These are phyloP conservation scores for Penicillium brevicompactum DNA, from an alignment of 2,329 filamentous ascomycete genomes.

Conservation along the genomic window DNA sequence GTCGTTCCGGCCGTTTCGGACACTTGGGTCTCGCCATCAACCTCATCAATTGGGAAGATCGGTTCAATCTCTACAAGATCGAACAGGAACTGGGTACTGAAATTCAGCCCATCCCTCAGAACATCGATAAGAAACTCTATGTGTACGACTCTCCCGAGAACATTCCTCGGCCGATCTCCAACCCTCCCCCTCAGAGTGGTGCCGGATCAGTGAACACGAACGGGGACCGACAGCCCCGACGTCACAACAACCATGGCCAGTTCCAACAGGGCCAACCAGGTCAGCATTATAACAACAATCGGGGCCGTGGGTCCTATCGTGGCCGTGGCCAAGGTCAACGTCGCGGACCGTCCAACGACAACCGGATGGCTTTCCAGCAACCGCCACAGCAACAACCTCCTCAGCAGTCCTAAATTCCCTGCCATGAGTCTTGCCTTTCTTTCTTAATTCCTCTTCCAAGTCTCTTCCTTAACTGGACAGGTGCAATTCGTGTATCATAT, in stretches of 20 bases:
- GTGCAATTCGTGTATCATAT: constrained; percentile 31
- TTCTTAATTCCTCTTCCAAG: neutral
- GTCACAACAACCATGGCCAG: constrained; percentile 34
- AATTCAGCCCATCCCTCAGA: constrained; percentile 91
- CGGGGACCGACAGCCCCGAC: constrained; percentile 35
- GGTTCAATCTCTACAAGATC: constrained; percentile 98
- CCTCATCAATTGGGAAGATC: constrained; percentile 98
- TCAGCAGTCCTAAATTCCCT: constrained; percentile 30
- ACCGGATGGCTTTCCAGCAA: constrained; percentile 30
- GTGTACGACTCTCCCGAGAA: constrained; percentile 96
- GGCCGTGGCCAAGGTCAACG: constrained; percentile 48
- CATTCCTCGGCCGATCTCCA: constrained; percentile 80
- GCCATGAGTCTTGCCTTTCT: neutral
- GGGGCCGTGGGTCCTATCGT: constrained; percentile 46
- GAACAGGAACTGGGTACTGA: constrained; percentile 96
- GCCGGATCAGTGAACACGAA: constrained; percentile 23
- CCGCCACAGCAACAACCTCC: constrained; percentile 30
- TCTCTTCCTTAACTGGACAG: neutral
- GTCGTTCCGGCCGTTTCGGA: constrained; percentile 94
- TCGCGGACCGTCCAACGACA: constrained; percentile 38
- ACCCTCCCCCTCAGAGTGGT: constrained; percentile 43
- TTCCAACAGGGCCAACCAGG: constrained; percentile 19
- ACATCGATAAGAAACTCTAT: constrained; percentile 96
- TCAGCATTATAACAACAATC: constrained; percentile 39
- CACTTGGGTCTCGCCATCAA: constrained; percentile 98